A percentile compares a stretch with the other conserved stretches of the same genome.
These are phyloP conservation scores for Lunasporangiospora selenospora DNA, from an alignment of 192 early-diverging fungal species.

Conservation along the genomic window DNA sequence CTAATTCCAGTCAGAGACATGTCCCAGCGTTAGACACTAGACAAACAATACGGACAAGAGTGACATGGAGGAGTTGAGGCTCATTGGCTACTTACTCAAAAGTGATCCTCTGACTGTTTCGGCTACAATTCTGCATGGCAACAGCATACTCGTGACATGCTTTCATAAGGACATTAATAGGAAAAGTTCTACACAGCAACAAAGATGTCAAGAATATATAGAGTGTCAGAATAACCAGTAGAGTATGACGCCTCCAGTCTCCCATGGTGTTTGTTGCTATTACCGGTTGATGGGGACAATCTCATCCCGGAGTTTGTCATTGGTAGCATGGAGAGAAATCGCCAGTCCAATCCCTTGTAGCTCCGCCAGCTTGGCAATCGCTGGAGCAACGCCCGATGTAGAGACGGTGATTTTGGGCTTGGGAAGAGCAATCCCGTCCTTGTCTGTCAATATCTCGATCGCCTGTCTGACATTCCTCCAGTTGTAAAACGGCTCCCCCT, in stretches of 20 bases:
- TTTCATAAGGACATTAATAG: slow-evolving; percentile 70
- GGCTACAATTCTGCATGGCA: slow-evolving; percentile 57
- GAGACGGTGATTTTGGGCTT: slow-evolving; percentile 84
- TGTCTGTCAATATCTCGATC: slow-evolving; percentile 63
- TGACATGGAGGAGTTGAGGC: no score
- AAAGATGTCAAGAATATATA: no score
- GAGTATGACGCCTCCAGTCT: no score
- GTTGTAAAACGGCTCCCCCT: slow-evolving; percentile 91
- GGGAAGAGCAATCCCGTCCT: slow-evolving; percentile 63
- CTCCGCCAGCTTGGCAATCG: slow-evolving; percentile 75
- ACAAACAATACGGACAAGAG: no score
- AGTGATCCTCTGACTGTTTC: slow-evolving; percentile 70
- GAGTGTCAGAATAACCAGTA: no score
- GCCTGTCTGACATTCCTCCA: slow-evolving; percentile 72
- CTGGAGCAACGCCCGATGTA: slow-evolving; percentile 85
- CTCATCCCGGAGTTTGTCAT: slow-evolving; percentile 72
- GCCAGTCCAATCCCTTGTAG: slow-evolving; percentile 79
- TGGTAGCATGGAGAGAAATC: slow-evolving; percentile 86
- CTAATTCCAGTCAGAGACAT: slow-evolving; percentile 11
- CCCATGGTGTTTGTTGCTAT: no score
- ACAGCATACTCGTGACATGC: slow-evolving; percentile 71
- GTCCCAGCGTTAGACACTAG: no score
- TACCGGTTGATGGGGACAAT: slow-evolving; percentile 87
- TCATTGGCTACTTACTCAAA: slow-evolving; percentile 77
- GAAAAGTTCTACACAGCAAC: slow-evolving; percentile 72